These are phyloP conservation scores for Sporothrix phasma DNA, from an alignment of 2,329 filamentous ascomycete genomes.

Conservation along the genomic window DNA sequence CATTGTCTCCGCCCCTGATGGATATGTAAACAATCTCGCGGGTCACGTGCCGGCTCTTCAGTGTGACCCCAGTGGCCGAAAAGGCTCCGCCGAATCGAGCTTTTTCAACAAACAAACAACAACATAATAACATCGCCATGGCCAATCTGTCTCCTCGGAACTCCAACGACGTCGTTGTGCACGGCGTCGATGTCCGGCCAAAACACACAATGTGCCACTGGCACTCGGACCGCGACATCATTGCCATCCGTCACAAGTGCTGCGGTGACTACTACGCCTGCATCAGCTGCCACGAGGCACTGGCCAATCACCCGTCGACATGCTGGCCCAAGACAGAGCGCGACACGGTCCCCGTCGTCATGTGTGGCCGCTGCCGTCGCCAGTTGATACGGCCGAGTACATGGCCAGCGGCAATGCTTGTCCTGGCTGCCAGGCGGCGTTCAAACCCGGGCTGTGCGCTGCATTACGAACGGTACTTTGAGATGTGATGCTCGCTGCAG, in stretches of 20 bases:
- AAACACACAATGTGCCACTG: slow-evolving; percentile 12
- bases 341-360: background rate
- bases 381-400: slow-evolving; percentile 12
- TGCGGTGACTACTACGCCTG: slow-evolving; percentile 14
- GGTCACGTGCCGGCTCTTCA: background rate
- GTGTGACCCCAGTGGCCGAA: no score
- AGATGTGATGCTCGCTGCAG: slow-evolving; percentile 10
- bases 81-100: background rate
- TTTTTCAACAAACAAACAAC: no score
- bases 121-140: background rate
- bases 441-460: slow-evolving; percentile 14
- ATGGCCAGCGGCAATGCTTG: slow-evolving; percentile 6
- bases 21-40: background rate
- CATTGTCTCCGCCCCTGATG: background rate
- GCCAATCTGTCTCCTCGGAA: background rate
- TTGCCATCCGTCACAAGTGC: slow-evolving; percentile 17
- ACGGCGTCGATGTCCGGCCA: slow-evolving; percentile 9
- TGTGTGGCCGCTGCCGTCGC: slow-evolving; percentile 11
- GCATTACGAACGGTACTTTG: slow-evolving; percentile 15
- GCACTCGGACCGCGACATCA: slow-evolving; percentile 15
- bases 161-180: background rate
- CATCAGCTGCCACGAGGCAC: slow-evolving; percentile 15
- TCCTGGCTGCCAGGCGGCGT: slow-evolving; percentile 6
- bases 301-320: background rate
- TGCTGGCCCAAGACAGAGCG: slow-evolving; percentile 11